Percentiles rank a stretch among this genome's conserved stretches.
Evolutionary conservation across 2,329 filamentous ascomycete genomes (phyloP).

Genomic region (Trematosphaeria pertusa): DNA sequence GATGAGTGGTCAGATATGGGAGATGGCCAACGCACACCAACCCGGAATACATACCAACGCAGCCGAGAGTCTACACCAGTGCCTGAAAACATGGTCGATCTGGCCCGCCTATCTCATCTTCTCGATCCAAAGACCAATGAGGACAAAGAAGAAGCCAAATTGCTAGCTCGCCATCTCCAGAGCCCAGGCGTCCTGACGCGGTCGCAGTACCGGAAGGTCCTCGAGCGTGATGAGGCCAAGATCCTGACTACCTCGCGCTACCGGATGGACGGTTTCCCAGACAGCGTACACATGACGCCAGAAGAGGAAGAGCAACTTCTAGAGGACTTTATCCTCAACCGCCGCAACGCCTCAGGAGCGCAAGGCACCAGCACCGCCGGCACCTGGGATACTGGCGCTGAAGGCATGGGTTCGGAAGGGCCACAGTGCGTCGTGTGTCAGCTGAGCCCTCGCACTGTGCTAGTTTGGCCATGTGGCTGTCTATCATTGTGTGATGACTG

Average conservation of each 20-base stretch:
- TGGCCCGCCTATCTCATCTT: conserved; percentile 75
- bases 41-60: conserved; percentile 64
- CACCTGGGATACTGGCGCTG: conserved; percentile 73
- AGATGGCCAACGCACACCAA: conserved; percentile 73
- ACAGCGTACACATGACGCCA: conserved; percentile 31
- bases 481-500: conserved; percentile 95
- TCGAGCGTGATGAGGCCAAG: conserved; percentile 72
- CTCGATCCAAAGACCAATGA: conserved; percentile 80
- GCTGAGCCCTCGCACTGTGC: conserved; percentile 80
- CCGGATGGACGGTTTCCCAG: conserved; percentile 43
- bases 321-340: conserved; percentile 65
- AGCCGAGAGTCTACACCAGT: conserved; percentile 63
- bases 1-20: conserved; percentile 49
- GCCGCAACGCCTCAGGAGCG: conserved; percentile 53
- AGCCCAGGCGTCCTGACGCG: conserved; percentile 79
- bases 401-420: conserved; percentile 74
- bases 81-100: conserved; percentile 58
- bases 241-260: conserved; percentile 62
- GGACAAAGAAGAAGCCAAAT: conserved; percentile 79
- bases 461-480: conserved; percentile 96
- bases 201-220: conserved; percentile 72
- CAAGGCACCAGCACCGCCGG: conserved; percentile 42
- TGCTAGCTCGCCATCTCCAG: conserved; percentile 80
- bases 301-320: conserved; percentile 66
- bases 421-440: conserved; percentile 96